Conservation (phyloP, 2,329 filamentous ascomycete species). For the Aspergillus quadrilineatus region DNA sequence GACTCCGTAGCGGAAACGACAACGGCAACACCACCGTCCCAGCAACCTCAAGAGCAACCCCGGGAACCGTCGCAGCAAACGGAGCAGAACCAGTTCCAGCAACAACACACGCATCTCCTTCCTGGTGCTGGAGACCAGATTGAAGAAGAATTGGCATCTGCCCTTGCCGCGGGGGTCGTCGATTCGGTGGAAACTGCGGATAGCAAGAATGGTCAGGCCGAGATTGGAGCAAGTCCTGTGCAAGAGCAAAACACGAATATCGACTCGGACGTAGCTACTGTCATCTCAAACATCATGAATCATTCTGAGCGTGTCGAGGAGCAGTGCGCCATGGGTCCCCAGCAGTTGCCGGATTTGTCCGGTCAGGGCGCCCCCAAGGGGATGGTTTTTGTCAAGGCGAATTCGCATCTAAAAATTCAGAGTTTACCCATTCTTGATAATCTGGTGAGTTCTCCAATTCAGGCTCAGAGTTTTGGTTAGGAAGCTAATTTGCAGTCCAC, state of each 20-base stretch:
- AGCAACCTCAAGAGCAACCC: slow-evolving; percentile 1
- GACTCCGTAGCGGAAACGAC: slow-evolving; percentile 18
- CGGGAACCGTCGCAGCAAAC: slow-evolving; percentile 3
- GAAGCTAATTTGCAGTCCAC: slow-evolving; percentile 47
- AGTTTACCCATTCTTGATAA: slow-evolving; percentile 63
- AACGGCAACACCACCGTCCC: background rate
- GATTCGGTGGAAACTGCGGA: slow-evolving; percentile 27
- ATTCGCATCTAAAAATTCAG: slow-evolving; percentile 54
- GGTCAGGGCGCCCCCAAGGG: slow-evolving; percentile 33
- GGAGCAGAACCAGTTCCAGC: slow-evolving; percentile 17
- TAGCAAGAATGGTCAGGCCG: slow-evolving; percentile 24
- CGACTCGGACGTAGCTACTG: slow-evolving; percentile 36
- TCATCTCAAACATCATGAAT: slow-evolving; percentile 46
- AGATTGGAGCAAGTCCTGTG: slow-evolving; percentile 18
- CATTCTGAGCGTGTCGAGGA: slow-evolving; percentile 44
- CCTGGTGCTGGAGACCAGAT: slow-evolving; percentile 33
- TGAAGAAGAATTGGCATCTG: slow-evolving; percentile 38
- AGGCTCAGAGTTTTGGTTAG: background rate
- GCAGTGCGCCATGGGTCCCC: slow-evolving; percentile 37
- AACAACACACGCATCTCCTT: background rate
- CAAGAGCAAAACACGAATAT: slow-evolving; percentile 28
- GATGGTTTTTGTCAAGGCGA: slow-evolving; percentile 43
- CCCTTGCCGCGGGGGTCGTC: slow-evolving; percentile 31
- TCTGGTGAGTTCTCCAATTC: slow-evolving; percentile 46
- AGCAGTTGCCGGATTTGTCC: slow-evolving; percentile 30